phyloP scores from a whole-genome alignment of 2,329 filamentous ascomycete genomes.

The Cylindrodendrum hubeiense region DNA sequence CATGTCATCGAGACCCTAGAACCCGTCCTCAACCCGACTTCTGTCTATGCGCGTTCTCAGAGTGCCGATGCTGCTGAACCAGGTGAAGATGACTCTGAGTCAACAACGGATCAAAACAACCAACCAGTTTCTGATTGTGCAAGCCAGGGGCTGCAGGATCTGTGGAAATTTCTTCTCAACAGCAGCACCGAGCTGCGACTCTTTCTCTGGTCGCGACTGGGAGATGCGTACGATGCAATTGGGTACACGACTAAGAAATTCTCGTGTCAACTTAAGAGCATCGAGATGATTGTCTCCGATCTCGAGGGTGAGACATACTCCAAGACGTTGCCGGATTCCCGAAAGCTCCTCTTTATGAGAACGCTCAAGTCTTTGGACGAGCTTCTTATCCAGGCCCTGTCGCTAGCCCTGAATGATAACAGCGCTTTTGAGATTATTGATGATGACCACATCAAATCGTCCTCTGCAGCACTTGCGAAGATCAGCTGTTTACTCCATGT shows the following conservation, averaged over 20 bases:
- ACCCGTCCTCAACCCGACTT: constrained; percentile 84
- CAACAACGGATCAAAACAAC: constrained; percentile 33
- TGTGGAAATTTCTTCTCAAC: constrained; percentile 86
- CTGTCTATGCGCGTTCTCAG: constrained; percentile 58
- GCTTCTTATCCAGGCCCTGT: constrained; percentile 78
- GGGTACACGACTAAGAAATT: constrained; percentile 89
- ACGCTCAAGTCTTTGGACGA: constrained; percentile 86
- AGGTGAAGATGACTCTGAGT: constrained; percentile 32
- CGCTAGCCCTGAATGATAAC: constrained; percentile 74
- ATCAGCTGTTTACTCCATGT: constrained; percentile 82
- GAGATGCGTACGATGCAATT: constrained; percentile 88
- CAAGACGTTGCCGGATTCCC: constrained; percentile 69
- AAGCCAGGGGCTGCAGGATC: constrained; percentile 74
- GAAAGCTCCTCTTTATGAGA: constrained; percentile 78
- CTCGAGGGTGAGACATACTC: constrained; percentile 73
- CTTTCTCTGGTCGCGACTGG: constrained; percentile 91
- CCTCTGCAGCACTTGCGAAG: constrained; percentile 78
- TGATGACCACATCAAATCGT: constrained; percentile 79
- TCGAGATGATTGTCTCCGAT: constrained; percentile 82
- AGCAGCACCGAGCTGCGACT: constrained; percentile 87
- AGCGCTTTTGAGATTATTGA: constrained; percentile 87
- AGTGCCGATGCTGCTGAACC: constrained; percentile 18
- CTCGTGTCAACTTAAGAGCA: constrained; percentile 86
- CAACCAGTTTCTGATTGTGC: constrained; percentile 64
- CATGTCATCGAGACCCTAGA: constrained; percentile 92